These are phyloP conservation scores for Trifolium repens DNA, from an alignment of 306 rosid genomes.

Conservation along the genomic window DNA sequence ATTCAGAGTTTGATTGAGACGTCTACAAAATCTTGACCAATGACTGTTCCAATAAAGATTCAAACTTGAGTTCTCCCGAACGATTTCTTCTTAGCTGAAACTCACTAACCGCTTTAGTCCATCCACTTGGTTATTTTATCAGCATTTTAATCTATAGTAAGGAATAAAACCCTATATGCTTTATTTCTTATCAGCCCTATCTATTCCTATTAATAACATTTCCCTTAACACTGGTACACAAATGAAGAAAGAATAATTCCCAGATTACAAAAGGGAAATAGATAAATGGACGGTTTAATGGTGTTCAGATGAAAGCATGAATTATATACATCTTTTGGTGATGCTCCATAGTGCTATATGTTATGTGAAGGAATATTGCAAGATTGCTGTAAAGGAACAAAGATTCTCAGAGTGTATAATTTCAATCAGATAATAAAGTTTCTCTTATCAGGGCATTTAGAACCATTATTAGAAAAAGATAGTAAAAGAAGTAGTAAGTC, in stretches of 20 bases:
- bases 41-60: neutral
- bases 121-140: neutral
- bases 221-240: slow-evolving; percentile 12
- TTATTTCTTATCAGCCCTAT: slow-evolving; percentile 39
- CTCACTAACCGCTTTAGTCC: neutral
- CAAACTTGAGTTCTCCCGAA: neutral
- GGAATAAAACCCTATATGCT: slow-evolving; percentile 33
- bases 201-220: slow-evolving; percentile 1
- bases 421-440: slow-evolving; percentile 30
- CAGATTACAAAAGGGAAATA: neutral
- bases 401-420: neutral
- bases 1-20: neutral
- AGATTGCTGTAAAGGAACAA: slow-evolving; percentile 31
- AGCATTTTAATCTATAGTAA: slow-evolving; percentile 24
- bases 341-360: slow-evolving; percentile 24
- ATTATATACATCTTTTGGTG: slow-evolving; percentile 17
- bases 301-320: slow-evolving; percentile 31
- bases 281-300: slow-evolving; percentile 17
- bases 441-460: slow-evolving; percentile 12
- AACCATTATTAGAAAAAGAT: slow-evolving; percentile 30
- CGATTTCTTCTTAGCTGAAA: neutral
- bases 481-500: neutral
- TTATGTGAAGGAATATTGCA: slow-evolving; percentile 18
- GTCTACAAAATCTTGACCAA: neutral
- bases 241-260: slow-evolving; percentile 38